Evolutionary conservation across 192 early-diverging fungal species (phyloP).

Genomic region (Podila epigama): DNA sequence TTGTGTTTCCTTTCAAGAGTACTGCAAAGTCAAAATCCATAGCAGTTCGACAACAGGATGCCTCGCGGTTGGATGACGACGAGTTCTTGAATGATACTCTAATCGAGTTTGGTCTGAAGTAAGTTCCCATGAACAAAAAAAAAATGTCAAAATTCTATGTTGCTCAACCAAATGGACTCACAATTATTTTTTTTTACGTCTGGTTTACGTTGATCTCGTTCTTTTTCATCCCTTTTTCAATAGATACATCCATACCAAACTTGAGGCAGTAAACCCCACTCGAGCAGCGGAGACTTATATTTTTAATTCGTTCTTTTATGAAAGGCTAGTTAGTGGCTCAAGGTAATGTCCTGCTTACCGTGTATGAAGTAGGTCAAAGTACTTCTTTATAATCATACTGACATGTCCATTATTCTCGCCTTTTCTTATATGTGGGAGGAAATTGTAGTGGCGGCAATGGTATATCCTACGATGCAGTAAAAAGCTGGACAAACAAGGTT

Average conservation of each 20-base stretch:
- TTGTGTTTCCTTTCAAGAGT: conserved; percentile 33
- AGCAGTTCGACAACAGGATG: conserved; percentile 64
- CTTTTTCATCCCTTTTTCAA: neutral
- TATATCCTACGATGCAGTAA: conserved; percentile 62
- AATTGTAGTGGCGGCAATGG: conserved; percentile 10
- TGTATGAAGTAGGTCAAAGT: neutral
- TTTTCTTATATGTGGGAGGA: neutral
- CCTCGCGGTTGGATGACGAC: conserved; percentile 63
- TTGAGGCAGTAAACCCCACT: conserved; percentile 45
- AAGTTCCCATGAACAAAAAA: neutral
- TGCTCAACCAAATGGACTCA: neutral
- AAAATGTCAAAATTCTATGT: neutral
- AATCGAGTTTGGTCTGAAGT: conserved; percentile 85
- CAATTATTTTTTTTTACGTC: neutral
- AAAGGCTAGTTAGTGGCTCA: conserved; percentile 59
- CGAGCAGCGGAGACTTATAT: conserved; percentile 65
- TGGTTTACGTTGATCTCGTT: neutral
- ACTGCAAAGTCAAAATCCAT: conserved; percentile 53
- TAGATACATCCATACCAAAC: conserved; percentile 41
- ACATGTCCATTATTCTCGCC: neutral
- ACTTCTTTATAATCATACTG: neutral
- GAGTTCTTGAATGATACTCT: conserved; percentile 88
- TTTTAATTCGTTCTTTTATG: conserved; percentile 85
- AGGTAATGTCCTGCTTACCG: conserved; percentile 15
- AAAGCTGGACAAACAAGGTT: conserved; percentile 76